phyloP scores from a whole-genome alignment of 179 eudicot genomes.

The Camellia oleifera region DNA sequence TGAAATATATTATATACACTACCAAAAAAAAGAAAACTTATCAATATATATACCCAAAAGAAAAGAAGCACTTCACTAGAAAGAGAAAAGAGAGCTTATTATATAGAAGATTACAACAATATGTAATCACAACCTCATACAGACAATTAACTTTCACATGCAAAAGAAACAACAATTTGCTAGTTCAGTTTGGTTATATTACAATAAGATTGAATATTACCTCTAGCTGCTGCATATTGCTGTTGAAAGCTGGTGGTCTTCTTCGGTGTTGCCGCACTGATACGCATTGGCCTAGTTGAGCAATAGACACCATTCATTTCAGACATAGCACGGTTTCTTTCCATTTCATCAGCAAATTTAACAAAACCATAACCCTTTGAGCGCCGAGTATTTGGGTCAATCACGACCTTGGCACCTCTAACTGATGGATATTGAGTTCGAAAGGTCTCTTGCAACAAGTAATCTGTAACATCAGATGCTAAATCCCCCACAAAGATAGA shows the following conservation, averaged over 20 bases:
- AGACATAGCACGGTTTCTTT: constrained; percentile 86
- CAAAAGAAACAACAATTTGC: neutral
- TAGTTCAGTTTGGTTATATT: neutral
- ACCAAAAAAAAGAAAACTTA: too few species aligned
- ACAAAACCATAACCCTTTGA: constrained; percentile 98
- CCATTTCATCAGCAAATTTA: constrained; percentile 87
- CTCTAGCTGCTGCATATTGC: constrained; percentile 68
- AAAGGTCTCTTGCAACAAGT: constrained; percentile 86
- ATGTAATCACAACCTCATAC: neutral
- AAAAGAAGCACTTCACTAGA: neutral
- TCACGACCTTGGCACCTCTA: constrained; percentile 94
- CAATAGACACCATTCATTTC: constrained; percentile 97
- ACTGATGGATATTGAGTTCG: constrained; percentile 87
- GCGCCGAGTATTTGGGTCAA: constrained; percentile 86
- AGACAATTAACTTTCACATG: neutral
- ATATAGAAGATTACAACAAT: neutral
- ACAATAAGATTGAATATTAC: constrained; percentile 26
- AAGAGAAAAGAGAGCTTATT: neutral
- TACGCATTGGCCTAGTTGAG: constrained; percentile 94
- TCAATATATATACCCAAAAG: neutral
- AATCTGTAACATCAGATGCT: constrained; percentile 94
- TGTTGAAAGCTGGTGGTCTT: constrained; percentile 74
- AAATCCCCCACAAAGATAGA: constrained; percentile 97
- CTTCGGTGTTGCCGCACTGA: constrained; percentile 97
- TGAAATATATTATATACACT: too few species aligned